Conservation (phyloP, 495 filamentous ascomycete species). For the Rusavskia elegans region DNA sequence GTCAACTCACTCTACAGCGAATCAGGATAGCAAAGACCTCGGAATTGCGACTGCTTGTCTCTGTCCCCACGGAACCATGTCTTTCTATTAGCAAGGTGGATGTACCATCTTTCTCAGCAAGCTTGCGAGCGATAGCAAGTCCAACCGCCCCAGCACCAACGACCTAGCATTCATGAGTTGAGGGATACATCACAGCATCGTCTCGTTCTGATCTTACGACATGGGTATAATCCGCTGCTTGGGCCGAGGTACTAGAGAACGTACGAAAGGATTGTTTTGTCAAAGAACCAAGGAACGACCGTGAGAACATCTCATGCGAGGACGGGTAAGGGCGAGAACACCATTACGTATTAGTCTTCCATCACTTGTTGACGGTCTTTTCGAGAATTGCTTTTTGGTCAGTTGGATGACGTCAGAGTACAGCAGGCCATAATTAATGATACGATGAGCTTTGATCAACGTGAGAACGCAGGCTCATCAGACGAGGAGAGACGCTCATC, state of each 20-base stretch:
- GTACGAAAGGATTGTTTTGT: slow-evolving; percentile 11
- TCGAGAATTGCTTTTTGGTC: too few relatives aligned
- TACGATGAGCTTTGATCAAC: too few relatives aligned
- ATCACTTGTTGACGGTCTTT: too few relatives aligned
- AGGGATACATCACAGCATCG: neutral
- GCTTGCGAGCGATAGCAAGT: slow-evolving; percentile 64
- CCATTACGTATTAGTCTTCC: too few relatives aligned
- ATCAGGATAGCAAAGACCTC: slow-evolving; percentile 34
- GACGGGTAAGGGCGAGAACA: too few relatives aligned
- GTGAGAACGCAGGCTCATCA: too few relatives aligned
- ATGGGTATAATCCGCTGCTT: slow-evolving; percentile 64
- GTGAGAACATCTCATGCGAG: slow-evolving; percentile 3
- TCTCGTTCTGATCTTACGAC: slow-evolving; percentile 32
- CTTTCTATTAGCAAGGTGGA: slow-evolving; percentile 71
- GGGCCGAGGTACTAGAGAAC: slow-evolving; percentile 24
- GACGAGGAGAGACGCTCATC: too few relatives aligned
- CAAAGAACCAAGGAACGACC: neutral
- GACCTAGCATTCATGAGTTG: slow-evolving; percentile 32
- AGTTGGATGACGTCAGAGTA: too few relatives aligned
- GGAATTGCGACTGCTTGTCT: slow-evolving; percentile 86
- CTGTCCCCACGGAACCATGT: slow-evolving; percentile 62
- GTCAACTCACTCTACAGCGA: neutral
- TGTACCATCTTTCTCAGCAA: slow-evolving; percentile 47
- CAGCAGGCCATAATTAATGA: too few relatives aligned
- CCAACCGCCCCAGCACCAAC: slow-evolving; percentile 88